A percentile compares a stretch with the other conserved stretches of the same genome.
phyloP scores from a whole-genome alignment of 805 yeast species.

The Wickerhamiella alocasiicola region DNA sequence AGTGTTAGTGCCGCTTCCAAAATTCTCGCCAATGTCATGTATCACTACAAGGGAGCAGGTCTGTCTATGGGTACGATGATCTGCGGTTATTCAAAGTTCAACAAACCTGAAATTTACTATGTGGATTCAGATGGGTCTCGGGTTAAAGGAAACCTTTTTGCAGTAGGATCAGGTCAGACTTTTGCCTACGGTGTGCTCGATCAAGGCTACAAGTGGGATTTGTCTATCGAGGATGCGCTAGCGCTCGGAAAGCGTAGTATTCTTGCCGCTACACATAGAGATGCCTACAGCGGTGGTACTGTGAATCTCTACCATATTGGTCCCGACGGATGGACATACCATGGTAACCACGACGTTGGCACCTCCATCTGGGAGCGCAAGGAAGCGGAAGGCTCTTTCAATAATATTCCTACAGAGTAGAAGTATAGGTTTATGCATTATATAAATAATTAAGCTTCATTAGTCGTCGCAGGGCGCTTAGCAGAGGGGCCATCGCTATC shows the following conservation, averaged over 20 bases:
- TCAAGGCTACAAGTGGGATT: constrained; percentile 83
- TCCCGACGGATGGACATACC: constrained; percentile 88
- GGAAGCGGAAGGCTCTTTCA: constrained; percentile 77
- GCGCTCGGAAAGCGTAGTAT: constrained; percentile 91
- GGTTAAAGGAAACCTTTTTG: constrained; percentile 83
- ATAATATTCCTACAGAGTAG: constrained; percentile 39
- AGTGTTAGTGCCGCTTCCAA: constrained; percentile 95
- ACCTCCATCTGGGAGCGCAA: constrained; percentile 84
- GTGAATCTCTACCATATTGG: constrained; percentile 86
- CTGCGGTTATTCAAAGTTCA: constrained; percentile 91
- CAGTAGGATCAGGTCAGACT: constrained; percentile 99
- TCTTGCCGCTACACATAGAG: constrained; percentile 96
- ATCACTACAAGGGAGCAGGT: constrained; percentile 95
- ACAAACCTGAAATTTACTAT: constrained; percentile 89
- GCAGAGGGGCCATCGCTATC: background rate
- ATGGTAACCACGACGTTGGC: constrained; percentile 91
- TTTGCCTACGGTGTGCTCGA: constrained; percentile 98
- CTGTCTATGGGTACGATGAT: constrained; percentile 98
- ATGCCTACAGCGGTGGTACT: constrained; percentile 96
- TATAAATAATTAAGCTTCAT: constrained; percentile 7
- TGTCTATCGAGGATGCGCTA: constrained; percentile 84
- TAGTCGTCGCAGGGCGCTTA: constrained; percentile 8
- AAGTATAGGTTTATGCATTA: background rate
- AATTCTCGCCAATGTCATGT: constrained; percentile 79
- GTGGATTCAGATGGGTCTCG: constrained; percentile 97